Conservation (phyloP, 1,284 basidiomycete species). For the Fomitopsis betulina region DNA sequence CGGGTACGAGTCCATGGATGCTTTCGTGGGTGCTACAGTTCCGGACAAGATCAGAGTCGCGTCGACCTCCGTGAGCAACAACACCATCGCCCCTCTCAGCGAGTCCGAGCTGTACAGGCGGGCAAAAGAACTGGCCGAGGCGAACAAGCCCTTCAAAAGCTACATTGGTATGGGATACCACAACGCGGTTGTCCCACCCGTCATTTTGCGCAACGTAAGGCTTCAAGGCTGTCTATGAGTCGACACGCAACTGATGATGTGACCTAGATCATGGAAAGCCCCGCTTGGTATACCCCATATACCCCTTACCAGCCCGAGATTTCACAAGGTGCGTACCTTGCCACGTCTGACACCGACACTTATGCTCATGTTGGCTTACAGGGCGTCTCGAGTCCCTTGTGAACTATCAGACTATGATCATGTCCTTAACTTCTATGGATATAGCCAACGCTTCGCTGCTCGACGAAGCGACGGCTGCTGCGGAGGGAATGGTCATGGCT, state of each 20-base stretch:
- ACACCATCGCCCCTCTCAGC: conserved; percentile 70
- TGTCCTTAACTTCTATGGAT: conserved; percentile 91
- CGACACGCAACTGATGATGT: background rate
- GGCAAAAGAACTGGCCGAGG: conserved; percentile 71
- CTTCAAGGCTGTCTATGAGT: background rate
- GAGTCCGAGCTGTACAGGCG: conserved; percentile 83
- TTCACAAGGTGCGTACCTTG: conserved; percentile 65
- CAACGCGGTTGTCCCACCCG: conserved; percentile 89
- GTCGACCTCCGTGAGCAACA: conserved; percentile 56
- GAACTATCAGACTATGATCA: conserved; percentile 97
- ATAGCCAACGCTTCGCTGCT: conserved; percentile 93
- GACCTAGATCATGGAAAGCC: conserved; percentile 86
- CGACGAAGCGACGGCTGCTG: conserved; percentile 91
- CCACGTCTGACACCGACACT: background rate
- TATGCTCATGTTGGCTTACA: conserved; percentile 26
- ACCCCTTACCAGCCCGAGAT: conserved; percentile 95
- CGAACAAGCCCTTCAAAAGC: conserved; percentile 84
- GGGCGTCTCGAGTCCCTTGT: conserved; percentile 94
- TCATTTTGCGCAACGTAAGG: conserved; percentile 84
- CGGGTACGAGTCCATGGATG: conserved; percentile 84
- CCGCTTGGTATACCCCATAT: conserved; percentile 98
- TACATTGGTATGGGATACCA: conserved; percentile 99
- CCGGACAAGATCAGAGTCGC: conserved; percentile 77
- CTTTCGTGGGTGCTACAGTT: conserved; percentile 79
- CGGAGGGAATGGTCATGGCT: conserved; percentile 89